Evolutionary conservation across 2,329 filamentous ascomycete genomes (phyloP), one percentile per base, ranked within the genome.

Genomic region (Xylaria sp.): DNA sequence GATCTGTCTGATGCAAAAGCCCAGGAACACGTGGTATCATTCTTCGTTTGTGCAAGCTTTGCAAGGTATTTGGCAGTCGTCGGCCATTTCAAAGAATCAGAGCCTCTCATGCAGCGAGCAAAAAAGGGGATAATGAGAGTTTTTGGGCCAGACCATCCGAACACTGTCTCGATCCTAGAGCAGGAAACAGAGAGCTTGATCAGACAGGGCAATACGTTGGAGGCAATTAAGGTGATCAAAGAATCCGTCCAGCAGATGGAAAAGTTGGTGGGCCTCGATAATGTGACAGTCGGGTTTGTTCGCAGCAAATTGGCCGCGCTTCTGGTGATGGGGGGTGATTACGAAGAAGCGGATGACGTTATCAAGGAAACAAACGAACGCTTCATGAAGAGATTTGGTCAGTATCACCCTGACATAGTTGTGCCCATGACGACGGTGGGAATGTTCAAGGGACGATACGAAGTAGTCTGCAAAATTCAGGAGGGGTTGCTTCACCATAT

Each of bases 371-470:
- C 46, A 48, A 48, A 48, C n/a, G n/a, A 48, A 23, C 46, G 46
- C 23, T 48, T 48, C 3, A 18, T 20, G 23, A 48, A 23, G 8
- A 23, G 23, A 9, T 23, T 48, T 2, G n/a, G 7, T 9, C 8
- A 23, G n/a, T 48, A 23, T 20, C 46, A 48, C 46, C 46, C 46
- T 48, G 46, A 8, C 3, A 23, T 12, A 48, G 46, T 48, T 9
- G 46, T 48, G n/a, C n/a, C 46, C 46, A 48, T 48, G 46, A 48
- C 46, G 46, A 48, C 46, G 12, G 46, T 48, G n/a, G 46, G n/a
- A 1, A 48, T 48, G 46, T 20, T 48, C 46, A 48, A 48, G 46
- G 46, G 6, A 23, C 46, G n/a, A 23, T 48, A 23, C n/a, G 46
- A 48, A 20, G 46, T 23, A 23, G 46, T 23, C 46, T 48, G 46